A percentile compares a stretch with the other conserved stretches of the same genome.
Conservation (phyloP, 2,329 filamentous ascomycete genomes). For the Diaporthe longicolla region DNA sequence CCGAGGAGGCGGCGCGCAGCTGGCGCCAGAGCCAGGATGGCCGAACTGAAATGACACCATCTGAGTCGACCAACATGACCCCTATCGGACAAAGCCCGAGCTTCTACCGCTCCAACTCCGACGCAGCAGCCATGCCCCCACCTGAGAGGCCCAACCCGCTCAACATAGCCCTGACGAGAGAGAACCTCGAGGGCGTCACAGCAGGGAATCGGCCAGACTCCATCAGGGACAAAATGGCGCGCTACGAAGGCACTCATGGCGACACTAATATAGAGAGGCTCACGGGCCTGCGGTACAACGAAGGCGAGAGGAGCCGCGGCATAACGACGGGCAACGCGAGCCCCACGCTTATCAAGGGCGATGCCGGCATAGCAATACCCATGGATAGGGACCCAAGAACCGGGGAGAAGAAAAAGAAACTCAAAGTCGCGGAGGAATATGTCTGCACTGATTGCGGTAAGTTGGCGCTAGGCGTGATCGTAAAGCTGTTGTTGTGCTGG, state of each 20-base stretch:
- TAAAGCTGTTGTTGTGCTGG: background rate
- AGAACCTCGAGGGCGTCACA: slow-evolving; percentile 82
- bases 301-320: slow-evolving; percentile 89
- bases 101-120: slow-evolving; percentile 51
- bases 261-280: slow-evolving; percentile 90
- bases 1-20: slow-evolving; percentile 74
- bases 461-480: slow-evolving; percentile 47
- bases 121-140: slow-evolving; percentile 73
- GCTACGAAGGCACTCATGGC: slow-evolving; percentile 82
- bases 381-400: slow-evolving; percentile 80
- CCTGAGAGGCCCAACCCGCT: slow-evolving; percentile 73
- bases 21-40: slow-evolving; percentile 72
- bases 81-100: slow-evolving; percentile 47
- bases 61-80: slow-evolving; percentile 60
- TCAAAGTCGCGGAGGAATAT: slow-evolving; percentile 88
- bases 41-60: slow-evolving; percentile 66
- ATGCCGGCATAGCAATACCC: slow-evolving; percentile 88
- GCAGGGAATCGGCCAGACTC: slow-evolving; percentile 79
- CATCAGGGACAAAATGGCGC: slow-evolving; percentile 86
- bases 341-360: slow-evolving; percentile 85
- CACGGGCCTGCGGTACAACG: slow-evolving; percentile 87
- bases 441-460: slow-evolving; percentile 93
- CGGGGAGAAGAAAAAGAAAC: slow-evolving; percentile 88
- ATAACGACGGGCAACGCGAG: slow-evolving; percentile 89
- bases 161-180: slow-evolving; percentile 80